Conservation (phyloP, 1,139 yeast genomes). For the Scheffersomyces segobiensis region DNA sequence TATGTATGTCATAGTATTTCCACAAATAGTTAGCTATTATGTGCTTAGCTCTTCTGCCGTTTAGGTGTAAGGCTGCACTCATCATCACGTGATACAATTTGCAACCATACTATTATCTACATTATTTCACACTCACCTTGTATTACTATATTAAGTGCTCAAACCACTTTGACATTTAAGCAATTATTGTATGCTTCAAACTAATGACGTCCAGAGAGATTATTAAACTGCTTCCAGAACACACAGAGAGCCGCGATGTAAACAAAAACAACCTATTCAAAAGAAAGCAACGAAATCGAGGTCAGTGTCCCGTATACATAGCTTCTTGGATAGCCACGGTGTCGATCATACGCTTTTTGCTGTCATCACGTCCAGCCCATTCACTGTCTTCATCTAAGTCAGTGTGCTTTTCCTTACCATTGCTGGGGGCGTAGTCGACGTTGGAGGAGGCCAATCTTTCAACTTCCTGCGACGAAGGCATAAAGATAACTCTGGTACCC, state of each 20-base stretch:
- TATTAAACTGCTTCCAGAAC: not conserved
- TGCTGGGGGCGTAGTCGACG: constrained; percentile 5
- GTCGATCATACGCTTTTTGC: constrained; percentile 10
- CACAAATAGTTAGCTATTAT: no score
- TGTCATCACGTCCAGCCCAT: constrained; percentile 13
- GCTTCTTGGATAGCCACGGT: constrained; percentile 21
- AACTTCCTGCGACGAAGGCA: constrained; percentile 58
- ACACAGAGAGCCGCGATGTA: not conserved
- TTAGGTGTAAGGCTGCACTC: not conserved
- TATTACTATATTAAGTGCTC: not conserved
- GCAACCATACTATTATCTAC: not conserved
- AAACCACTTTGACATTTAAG: not conserved
- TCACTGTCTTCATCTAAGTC: constrained; percentile 18
- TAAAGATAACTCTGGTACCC: constrained; percentile 67
- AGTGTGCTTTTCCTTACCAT: constrained; percentile 6
- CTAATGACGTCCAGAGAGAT: not conserved
- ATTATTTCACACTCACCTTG: not conserved
- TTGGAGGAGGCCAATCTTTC: constrained; percentile 29
- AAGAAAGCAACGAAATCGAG: not conserved
- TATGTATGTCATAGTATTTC: no score
- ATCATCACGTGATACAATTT: not conserved
- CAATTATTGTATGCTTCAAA: not conserved
- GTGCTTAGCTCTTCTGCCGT: not conserved
- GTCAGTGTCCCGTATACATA: constrained; percentile 3
- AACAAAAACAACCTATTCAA: not conserved